Percentiles rank a stretch among this genome's conserved stretches.
These are phyloP conservation scores for Suhomyces kilbournensis DNA, from an alignment of 805 yeast genomes.

Conservation along the genomic window DNA sequence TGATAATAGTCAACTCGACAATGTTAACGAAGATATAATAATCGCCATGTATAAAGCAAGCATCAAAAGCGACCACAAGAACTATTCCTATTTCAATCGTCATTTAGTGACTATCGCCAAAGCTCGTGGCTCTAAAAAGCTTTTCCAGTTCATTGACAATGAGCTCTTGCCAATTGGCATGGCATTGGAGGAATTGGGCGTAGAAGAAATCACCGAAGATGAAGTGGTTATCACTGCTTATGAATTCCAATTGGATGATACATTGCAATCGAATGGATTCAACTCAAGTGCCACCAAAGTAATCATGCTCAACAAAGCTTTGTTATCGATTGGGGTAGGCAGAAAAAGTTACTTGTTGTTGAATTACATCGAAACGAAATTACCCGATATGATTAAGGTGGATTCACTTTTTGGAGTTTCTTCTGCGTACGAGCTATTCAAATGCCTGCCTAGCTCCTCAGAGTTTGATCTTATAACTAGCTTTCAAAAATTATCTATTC, in stretches of 20 bases:
- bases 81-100: constrained; percentile 34
- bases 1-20: constrained; percentile 10
- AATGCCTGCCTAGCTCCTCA: constrained; percentile 47
- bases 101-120: constrained; percentile 26
- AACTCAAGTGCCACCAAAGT: constrained; percentile 34
- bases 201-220: constrained; percentile 45
- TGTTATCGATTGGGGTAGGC: constrained; percentile 57
- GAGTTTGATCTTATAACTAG: constrained; percentile 56
- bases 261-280: constrained; percentile 28
- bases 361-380: constrained; percentile 47
- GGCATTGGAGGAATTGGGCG: constrained; percentile 35
- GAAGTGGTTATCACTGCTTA: constrained; percentile 76
- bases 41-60: constrained; percentile 32
- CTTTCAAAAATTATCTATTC: constrained; percentile 41
- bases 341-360: constrained; percentile 58
- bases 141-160: constrained; percentile 21
- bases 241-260: constrained; percentile 59
- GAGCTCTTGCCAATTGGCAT: constrained; percentile 34
- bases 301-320: constrained; percentile 47
- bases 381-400: constrained; percentile 28
- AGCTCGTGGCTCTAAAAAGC: constrained; percentile 19
- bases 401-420: constrained; percentile 22
- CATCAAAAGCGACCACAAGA: constrained; percentile 32
- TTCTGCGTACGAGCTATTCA: constrained; percentile 49
- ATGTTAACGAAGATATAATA: constrained; percentile 33